Base-by-base conservation (phyloP, 169 alveolate species). In the Plasmodium fragile region DNA sequence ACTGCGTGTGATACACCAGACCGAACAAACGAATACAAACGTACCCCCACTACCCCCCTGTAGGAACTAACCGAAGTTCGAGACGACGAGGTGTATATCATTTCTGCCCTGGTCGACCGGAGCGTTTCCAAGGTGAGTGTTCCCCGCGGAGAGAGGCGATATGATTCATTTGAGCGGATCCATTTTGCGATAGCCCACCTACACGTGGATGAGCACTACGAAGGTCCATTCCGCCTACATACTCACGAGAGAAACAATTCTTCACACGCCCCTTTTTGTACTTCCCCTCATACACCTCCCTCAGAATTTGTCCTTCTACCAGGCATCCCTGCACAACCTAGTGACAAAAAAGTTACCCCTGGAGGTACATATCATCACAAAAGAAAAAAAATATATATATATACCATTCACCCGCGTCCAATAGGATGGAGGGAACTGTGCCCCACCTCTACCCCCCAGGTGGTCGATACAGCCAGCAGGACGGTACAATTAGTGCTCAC, bases 41-140 rank as follows among this genome's bases (percentile, higher is more conserved):
- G 4, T 11, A 45, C 10, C 39, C 28, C n/a, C 16, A n/a, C n/a
- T n/a, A n/a, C 13, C 11, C n/a, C 55, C 22, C 59, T 28, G 34
- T 7, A 84, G 93, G 96, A 95, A 39, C 72, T 95, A 30, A 92
- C 83, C 6, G 95, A 95, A 85, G 72, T 95, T 82, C 92, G 77
- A n/a, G 82, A 95, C 18, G 95, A 95, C 39, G 94, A 95, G 32
- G 91, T 95, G 6, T 95, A 95, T 49, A 52, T 95, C 52, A 92
- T 95, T 36, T 93, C 96, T 2, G 96, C 96, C 2, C 82, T 95
- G 32, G 96, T 95, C 30, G 96, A 95, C 32, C 41, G 96, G 65
- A 95, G 96, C 59, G 93, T 95, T 70, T 92, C 95, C 2, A 95
- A 95, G 82, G 90, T 92, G 70, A 92, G 1, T 45, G 70, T 34